Conservation (phyloP, 2,329 filamentous ascomycete genomes). For the Ascochyta rabiei region DNA sequence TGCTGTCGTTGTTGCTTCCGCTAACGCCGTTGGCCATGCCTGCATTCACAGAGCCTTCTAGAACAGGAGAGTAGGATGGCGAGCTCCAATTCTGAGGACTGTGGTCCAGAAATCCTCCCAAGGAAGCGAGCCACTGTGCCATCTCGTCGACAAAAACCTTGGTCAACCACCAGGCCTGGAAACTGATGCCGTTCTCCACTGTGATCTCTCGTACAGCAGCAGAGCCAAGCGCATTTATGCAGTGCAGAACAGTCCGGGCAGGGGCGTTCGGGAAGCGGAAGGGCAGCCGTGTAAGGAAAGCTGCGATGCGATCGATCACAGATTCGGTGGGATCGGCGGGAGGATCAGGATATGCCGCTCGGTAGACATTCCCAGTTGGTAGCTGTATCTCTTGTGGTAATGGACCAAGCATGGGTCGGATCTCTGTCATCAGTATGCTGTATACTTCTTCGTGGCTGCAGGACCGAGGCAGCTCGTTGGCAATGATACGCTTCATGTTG, state of each 20-base stretch:
- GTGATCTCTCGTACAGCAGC: constrained; percentile 82
- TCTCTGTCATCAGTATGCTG: constrained; percentile 63
- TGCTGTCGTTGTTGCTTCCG: constrained; percentile 47
- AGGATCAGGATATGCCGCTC: constrained; percentile 31
- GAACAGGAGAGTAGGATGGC: constrained; percentile 35
- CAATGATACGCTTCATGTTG: constrained; percentile 62
- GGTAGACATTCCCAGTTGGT: constrained; percentile 60
- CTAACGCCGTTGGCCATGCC: constrained; percentile 43
- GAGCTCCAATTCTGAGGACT: constrained; percentile 39
- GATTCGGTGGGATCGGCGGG: constrained; percentile 48
- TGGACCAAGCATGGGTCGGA: constrained; percentile 73
- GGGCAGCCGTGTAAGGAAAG: constrained; percentile 72
- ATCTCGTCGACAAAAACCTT: constrained; percentile 97
- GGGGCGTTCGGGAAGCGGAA: constrained; percentile 75
- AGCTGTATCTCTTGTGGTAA: constrained; percentile 69
- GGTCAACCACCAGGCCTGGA: constrained; percentile 92
- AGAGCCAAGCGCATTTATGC: constrained; percentile 75
- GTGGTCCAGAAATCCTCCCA: constrained; percentile 81
- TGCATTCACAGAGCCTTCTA: constrained; percentile 39
- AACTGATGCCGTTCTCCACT: constrained; percentile 76
- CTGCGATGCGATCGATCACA: constrained; percentile 78
- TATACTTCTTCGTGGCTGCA: constrained; percentile 63
- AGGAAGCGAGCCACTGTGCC: constrained; percentile 85
- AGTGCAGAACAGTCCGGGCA: constrained; percentile 75
- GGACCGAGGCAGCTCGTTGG: constrained; percentile 59